These are phyloP conservation scores for Jatropha multifida DNA, from an alignment of 441 rosid genomes.

Conservation along the genomic window DNA sequence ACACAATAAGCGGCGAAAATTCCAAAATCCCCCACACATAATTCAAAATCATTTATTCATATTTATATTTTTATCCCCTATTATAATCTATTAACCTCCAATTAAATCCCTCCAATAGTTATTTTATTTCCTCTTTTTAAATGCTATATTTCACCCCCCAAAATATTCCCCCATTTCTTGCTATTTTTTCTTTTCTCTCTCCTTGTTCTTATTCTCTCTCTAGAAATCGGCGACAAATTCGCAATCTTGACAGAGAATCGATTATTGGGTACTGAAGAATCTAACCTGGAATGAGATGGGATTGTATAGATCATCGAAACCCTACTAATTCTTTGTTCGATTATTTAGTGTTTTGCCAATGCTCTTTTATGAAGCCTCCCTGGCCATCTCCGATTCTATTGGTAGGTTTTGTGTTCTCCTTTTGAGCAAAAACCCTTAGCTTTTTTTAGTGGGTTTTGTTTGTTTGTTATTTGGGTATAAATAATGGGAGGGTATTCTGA, in stretches of 20 bases:
- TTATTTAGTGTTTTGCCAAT: conserved; percentile 15
- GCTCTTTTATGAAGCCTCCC: conserved; percentile 52
- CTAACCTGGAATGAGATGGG: background rate
- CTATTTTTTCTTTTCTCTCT: background rate
- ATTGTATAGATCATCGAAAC: conserved; percentile 19
- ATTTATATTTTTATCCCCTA: conserved; percentile 9
- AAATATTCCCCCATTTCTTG: background rate
- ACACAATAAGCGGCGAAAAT: conserved; percentile 35
- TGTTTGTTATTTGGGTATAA: conserved; percentile 5
- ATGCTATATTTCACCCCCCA: conserved; percentile 5
- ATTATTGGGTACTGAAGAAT: background rate
- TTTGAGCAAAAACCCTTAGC: conserved; percentile 19
- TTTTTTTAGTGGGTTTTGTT: conserved; percentile 8
- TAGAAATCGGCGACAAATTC: conserved; percentile 15
- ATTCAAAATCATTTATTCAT: background rate
- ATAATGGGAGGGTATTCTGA: background rate
- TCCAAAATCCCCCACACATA: conserved; percentile 9
- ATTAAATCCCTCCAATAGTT: background rate
- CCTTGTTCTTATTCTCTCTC: conserved; percentile 8
- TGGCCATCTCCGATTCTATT: conserved; percentile 35
- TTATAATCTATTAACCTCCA: conserved; percentile 4
- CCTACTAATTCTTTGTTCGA: conserved; percentile 12
- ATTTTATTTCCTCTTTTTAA: background rate
- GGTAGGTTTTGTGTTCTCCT: conserved; percentile 27
- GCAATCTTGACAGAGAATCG: background rate